Percentiles rank a stretch among this genome's conserved stretches.
These are phyloP conservation scores for Limtongia smithiae DNA, from an alignment of 805 yeast species.

Conservation along the genomic window DNA sequence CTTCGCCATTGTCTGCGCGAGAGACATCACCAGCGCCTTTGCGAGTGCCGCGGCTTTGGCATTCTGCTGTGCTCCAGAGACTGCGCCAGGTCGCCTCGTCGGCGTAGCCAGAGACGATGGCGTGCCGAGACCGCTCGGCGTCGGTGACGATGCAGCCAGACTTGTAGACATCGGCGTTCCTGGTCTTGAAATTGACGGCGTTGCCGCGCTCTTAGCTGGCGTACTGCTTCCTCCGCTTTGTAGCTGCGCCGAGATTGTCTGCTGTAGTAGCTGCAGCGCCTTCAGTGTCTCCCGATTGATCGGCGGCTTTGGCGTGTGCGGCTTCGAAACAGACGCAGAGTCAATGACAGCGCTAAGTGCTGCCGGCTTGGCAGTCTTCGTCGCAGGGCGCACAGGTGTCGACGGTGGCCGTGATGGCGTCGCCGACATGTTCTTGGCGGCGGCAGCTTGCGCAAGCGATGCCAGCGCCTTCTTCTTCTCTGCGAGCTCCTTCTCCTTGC, in stretches of 20 bases:
- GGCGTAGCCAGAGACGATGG: neutral
- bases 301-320: slow-evolving; percentile 13
- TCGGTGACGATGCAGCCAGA: neutral
- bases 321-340: slow-evolving; percentile 20
- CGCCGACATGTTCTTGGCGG: slow-evolving; percentile 14
- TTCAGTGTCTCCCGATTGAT: slow-evolving; percentile 55
- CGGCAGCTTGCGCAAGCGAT: slow-evolving; percentile 23
- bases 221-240: slow-evolving; percentile 45
- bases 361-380: slow-evolving; percentile 7
- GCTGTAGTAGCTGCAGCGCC: slow-evolving; percentile 78
- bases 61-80: slow-evolving; percentile 9
- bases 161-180: neutral
- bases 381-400: neutral
- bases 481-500: slow-evolving; percentile 31
- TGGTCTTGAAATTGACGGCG: slow-evolving; percentile 1
- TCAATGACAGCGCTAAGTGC: slow-evolving; percentile 10
- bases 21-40: slow-evolving; percentile 26
- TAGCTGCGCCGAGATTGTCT: slow-evolving; percentile 75
- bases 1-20: slow-evolving; percentile 21
- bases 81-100: neutral
- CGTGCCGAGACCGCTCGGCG: neutral
- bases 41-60: slow-evolving; percentile 29
- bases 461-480: slow-evolving; percentile 23
- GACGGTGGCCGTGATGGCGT: slow-evolving; percentile 1
- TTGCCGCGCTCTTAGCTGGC: slow-evolving; percentile 2